Conservation (phyloP, 176 grass and related monocot species). For the Rhipidocladum racemiflorum region DNA sequence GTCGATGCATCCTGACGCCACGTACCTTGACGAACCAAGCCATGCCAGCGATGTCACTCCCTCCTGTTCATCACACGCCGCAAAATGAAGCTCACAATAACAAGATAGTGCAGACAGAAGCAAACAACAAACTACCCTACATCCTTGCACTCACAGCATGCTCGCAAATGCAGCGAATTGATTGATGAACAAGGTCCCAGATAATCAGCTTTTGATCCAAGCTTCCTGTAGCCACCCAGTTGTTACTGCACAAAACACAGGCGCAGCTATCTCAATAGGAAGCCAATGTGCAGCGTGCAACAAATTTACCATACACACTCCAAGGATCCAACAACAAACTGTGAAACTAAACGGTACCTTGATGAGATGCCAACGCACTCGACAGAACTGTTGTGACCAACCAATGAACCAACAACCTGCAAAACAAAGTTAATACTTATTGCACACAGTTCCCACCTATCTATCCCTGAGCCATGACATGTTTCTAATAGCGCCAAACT, state of each 20-base stretch:
- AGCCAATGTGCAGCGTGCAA: neutral
- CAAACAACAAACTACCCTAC: no score
- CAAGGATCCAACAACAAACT: neutral
- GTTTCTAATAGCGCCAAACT: neutral
- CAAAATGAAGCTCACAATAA: neutral
- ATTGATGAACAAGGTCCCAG: slow-evolving; percentile 62
- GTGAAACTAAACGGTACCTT: slow-evolving; percentile 36
- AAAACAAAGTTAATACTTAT: neutral
- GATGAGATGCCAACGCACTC: slow-evolving; percentile 69
- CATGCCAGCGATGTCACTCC: slow-evolving; percentile 60
- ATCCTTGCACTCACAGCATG: slow-evolving; percentile 48
- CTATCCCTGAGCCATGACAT: neutral
- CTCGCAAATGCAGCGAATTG: slow-evolving; percentile 62
- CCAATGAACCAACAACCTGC: slow-evolving; percentile 61
- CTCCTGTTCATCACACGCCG: slow-evolving; percentile 44
- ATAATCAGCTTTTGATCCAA: slow-evolving; percentile 82
- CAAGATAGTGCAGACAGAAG: no score
- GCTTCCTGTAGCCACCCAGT: slow-evolving; percentile 71
- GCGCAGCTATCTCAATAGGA: neutral
- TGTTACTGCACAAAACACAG: slow-evolving; percentile 31
- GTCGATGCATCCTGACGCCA: slow-evolving; percentile 68
- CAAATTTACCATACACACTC: neutral
- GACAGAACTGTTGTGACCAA: slow-evolving; percentile 55
- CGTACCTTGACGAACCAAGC: slow-evolving; percentile 67
- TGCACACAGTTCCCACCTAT: neutral